Conservation (phyloP, 1,284 basidiomycete genomes). For the Ustilago loliicola region DNA sequence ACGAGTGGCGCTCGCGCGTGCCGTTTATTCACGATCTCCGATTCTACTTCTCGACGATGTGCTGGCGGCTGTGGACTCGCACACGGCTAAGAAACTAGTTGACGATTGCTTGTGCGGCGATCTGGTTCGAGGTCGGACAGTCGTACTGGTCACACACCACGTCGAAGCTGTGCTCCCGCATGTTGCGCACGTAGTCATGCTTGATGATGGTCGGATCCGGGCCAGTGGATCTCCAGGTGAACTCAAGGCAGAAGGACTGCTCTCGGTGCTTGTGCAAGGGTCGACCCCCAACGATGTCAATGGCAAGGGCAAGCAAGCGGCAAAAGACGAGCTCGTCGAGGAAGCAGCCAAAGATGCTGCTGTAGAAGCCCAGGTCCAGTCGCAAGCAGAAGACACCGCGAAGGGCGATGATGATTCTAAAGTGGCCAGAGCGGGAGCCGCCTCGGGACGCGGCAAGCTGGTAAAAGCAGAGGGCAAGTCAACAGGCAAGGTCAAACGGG, state of each 20-base stretch:
- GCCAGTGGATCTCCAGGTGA: constrained; percentile 73
- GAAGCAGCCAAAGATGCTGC: constrained; percentile 41
- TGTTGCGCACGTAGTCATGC: constrained; percentile 47
- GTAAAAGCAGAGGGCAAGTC: constrained; percentile 80
- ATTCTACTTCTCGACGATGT: constrained; percentile 66
- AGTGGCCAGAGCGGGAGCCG: constrained; percentile 8
- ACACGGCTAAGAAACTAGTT: constrained; percentile 73
- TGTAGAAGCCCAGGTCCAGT: constrained; percentile 25
- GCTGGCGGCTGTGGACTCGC: constrained; percentile 76
- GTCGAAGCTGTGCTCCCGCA: constrained; percentile 47
- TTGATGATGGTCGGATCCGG: constrained; percentile 49
- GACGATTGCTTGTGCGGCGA: constrained; percentile 48
- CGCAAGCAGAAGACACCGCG: constrained; percentile 15
- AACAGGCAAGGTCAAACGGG: constrained; percentile 82
- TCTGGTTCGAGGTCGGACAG: constrained; percentile 74
- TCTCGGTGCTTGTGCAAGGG: constrained; percentile 44
- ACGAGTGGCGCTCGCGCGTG: constrained; percentile 60
- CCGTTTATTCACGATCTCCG: constrained; percentile 60
- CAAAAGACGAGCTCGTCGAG: constrained; percentile 28
- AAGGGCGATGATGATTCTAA: not conserved
- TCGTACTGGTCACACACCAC: constrained; percentile 81
- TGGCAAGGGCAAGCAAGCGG: constrained; percentile 48
- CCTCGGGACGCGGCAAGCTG: constrained; percentile 72
- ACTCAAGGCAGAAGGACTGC: constrained; percentile 70
- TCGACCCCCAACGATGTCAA: constrained; percentile 60